Evolutionary conservation across 192 early-diverging fungal species (phyloP), one percentile per base, ranked within the genome.

Genomic region (Podila clonocystis): DNA sequence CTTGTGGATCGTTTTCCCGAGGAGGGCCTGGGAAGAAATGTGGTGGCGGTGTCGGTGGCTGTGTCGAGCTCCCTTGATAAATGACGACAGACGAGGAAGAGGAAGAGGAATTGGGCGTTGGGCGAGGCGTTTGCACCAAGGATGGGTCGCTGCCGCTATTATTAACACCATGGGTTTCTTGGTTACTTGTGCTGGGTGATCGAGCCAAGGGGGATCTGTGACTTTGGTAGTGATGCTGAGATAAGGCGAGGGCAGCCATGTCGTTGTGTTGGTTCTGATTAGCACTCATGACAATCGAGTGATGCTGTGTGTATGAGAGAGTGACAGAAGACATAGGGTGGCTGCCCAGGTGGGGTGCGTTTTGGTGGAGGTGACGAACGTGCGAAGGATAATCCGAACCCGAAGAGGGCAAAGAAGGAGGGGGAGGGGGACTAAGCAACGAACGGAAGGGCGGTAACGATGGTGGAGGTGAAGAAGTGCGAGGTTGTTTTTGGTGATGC

Each of bases 81-180:
- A 45, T 45, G 41, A 45, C 41, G 41, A 45, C 41, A 26, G 68
- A 41, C 9, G 58, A 67, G 34, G 33, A 15, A 29, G 66, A 67
- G 28, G 52, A 9, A 20, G 66, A 70, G 38, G 13, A 17, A 9
- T 3, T 38, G 13, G 41, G 13, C 41, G 12, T 13, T 45, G 41
- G 41, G 17, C 41, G 41, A 12, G 41, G 41, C 41, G 41, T 45
- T 45, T 45, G 41, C 41, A 45, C 12, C 41, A 45, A 45, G 20
- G 52, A 26, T 12, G 50, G 50, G 50, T 24, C 20, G 24, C 9
- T 55, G n/a, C 9, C 2, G 50, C 19, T 55, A 26, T 55, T 55
- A 55, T 22, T 22, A 55, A 55, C 17, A 55, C 17, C 52, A 22
- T 26, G 6, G 20, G 1, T 55, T 2, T 55, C 24, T 5, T 55